Base-by-base conservation (phyloP, 2,329 filamentous ascomycete species). In the Verticillium dahliae region DNA sequence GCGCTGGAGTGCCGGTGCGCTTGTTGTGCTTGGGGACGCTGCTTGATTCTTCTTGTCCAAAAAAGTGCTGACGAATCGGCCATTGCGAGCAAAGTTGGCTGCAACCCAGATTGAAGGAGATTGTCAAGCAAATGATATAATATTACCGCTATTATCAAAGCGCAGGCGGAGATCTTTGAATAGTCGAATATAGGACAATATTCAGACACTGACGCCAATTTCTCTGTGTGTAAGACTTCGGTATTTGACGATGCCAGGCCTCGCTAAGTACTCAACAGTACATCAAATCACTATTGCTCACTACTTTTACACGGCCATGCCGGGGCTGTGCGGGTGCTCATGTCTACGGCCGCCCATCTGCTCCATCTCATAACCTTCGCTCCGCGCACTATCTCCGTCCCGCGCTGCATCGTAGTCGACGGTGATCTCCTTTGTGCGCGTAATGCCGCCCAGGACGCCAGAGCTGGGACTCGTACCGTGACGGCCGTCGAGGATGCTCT, bases 401-500 rank as follows among this genome's bases (percentile, higher is more conserved):
- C 15, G 35, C 15, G 35, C 27, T 18, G 56, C 13, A 35, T 18
- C 37, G 15, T 61, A 52, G 31, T 56, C 39, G 27, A 57, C 60
- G 9, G 56, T 61, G 38, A 61, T 58, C 39, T 61, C 60, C 27
- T 50, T 61, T 2, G 60, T 61, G 34, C 41, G 37, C 38, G 45
- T 37, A 4, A 61, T 52, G 22, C 56, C 39, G 3, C 37, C 35
- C n/a, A 41, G 38, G n/a, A n/a, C 37, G 2, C 18, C 35, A 31
- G 18, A 37, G 35, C 15, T 15, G 15, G 39, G 39, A 22, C n/a
- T 10, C 7, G 14, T n/a, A 7, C 39, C 45, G 18, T 41, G 56
- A 11, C 56, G 37, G 7, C 31, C 56, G 4, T 41, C 56, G 22
- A 61, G 56, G 18, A 57, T 61, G 38, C 56, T 61, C 60, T 61